A percentile compares a stretch with the other conserved stretches of the same genome.
phyloP scores from a whole-genome alignment of 2,329 filamentous ascomycete genomes.

The Lasiodiplodia sp. region DNA sequence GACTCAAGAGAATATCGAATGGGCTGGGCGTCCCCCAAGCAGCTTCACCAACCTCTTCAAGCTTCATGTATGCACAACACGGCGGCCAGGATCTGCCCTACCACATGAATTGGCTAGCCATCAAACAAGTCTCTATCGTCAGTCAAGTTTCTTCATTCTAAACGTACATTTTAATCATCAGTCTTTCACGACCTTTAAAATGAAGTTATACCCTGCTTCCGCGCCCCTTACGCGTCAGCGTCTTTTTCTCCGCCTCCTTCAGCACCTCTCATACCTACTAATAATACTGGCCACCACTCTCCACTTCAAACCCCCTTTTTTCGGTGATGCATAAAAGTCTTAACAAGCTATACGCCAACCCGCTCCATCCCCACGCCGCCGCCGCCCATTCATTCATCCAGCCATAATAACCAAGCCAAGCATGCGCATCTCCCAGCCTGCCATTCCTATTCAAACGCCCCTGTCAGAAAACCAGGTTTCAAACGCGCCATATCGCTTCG shows the following conservation, averaged over 20 bases:
- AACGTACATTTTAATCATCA: neutral
- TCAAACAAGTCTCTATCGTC: neutral
- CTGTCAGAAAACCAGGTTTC: neutral
- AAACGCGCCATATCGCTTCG: neutral
- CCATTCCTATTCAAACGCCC: neutral
- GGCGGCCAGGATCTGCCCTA: neutral
- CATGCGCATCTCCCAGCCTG: neutral
- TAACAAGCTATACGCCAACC: neutral
- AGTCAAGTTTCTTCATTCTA: neutral
- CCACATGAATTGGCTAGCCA: neutral
- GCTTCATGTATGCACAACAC: neutral
- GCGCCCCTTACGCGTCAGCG: neutral
- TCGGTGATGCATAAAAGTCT: neutral
- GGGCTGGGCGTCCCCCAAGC: too few species aligned
- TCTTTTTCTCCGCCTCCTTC: neutral
- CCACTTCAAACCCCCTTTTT: neutral
- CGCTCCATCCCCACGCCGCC: neutral
- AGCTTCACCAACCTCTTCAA: neutral
- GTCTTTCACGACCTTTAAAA: neutral
- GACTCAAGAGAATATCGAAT: too few species aligned
- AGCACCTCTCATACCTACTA: neutral
- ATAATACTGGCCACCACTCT: neutral
- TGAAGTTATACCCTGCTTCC: neutral
- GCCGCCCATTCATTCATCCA: neutral
- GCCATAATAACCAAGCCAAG: neutral